A percentile compares a stretch with the other conserved stretches of the same genome.
phyloP scores from a whole-genome alignment of 345 rosid species.

The Lenwebbia sp. region DNA sequence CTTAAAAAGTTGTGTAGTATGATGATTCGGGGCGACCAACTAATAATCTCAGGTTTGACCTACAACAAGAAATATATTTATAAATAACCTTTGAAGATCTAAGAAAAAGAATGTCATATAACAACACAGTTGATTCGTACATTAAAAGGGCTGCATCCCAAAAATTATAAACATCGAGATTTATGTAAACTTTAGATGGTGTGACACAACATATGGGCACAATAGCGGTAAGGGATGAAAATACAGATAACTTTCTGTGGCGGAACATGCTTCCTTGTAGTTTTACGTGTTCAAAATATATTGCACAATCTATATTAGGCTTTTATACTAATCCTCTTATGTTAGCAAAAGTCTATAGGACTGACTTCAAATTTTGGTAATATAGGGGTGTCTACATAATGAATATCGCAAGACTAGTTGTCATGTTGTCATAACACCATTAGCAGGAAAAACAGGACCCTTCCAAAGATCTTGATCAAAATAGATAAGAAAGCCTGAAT shows the following conservation, averaged over 20 bases:
- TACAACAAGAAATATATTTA: constrained; percentile 14
- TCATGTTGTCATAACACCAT: not conserved
- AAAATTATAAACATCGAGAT: not conserved
- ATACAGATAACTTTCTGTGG: not conserved
- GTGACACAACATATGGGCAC: not conserved
- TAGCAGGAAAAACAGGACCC: not conserved
- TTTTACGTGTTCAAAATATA: not conserved
- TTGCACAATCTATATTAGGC: not conserved
- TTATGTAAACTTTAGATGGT: not conserved
- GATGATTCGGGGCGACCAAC: constrained; percentile 89
- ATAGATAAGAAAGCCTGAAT: not conserved
- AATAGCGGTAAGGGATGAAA: not conserved
- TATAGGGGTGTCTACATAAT: not conserved
- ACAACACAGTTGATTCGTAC: not conserved
- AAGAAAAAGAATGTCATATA: not conserved
- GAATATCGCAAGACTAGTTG: not conserved
- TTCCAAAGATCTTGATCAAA: not conserved
- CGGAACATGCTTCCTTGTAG: not conserved
- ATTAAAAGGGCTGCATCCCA: not conserved
- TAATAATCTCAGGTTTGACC: constrained; percentile 91
- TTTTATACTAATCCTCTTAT: not conserved
- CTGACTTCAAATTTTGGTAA: not conserved
- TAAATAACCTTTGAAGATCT: not conserved
- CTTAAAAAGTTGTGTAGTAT: constrained; percentile 83
- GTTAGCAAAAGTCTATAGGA: not conserved